Base-by-base conservation (phyloP, 352 stramenopile genomes). In the Pythium guiyangense region DNA sequence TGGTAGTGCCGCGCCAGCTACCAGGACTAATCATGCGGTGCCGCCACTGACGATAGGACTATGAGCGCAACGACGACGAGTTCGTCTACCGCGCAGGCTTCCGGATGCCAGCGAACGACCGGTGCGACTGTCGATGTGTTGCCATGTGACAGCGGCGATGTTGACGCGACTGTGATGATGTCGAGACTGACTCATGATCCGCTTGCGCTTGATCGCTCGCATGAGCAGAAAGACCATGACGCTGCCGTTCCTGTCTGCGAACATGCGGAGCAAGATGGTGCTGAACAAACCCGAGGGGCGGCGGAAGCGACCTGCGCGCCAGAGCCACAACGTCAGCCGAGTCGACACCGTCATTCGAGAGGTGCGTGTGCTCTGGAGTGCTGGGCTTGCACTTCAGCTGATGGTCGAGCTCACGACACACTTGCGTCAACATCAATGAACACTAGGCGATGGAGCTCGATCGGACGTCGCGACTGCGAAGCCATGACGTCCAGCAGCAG, bases 51-150 rank as follows among this genome's bases (percentile, higher is more conserved):
- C 63, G n/a, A n/a, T n/a, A 80, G 73, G 81, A 88, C 20, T 79
- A 76, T 27, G 78, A 92, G 43, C 79, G 75, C 35, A 65, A 57
- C 1, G 81, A 90, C 45, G 76, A 89, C n/a, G 84, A 91, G 17
- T 92, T 77, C 60, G 84, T 92, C 2, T 94, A 76, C 62, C 82
- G 82, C 26, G 84, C 74, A 20, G 82, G 82, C n/a, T 94, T 92
- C 58, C 83, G 85, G 55, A 94, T 92, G 82, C 82, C 84, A 34
- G 79, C 78, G 6, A 84, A 77, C 54, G 82, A 94, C 52, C 70
- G 76, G 84, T 90, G 67, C 49, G 52, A 39, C 4, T 18, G 35
- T 6, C 26, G 20, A 10, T 50, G n/a, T n/a, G n/a, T n/a, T n/a
- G 45, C 9, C 22, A 22, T 22, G 22, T 22, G 22, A 22, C 22